Evolutionary conservation across 495 filamentous ascomycete species (phyloP), one percentile per base, ranked within the genome.

Genomic region (Neurospora sp.): DNA sequence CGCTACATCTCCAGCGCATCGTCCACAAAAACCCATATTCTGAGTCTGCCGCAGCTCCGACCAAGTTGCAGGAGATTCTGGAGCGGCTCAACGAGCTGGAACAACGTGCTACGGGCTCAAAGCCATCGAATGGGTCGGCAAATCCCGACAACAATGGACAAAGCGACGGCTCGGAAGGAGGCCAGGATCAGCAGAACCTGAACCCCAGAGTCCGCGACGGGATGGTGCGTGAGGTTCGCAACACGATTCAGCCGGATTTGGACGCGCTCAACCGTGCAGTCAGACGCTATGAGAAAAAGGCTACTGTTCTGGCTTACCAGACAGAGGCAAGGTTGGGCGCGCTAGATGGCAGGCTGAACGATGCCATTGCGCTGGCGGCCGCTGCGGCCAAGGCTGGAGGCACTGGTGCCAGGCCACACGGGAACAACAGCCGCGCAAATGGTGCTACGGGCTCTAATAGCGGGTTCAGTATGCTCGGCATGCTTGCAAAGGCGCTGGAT

Each of bases 201-300:
- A 79, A 73, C 71, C 53, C 53, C 53, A 65, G 18, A 18, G 12
- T 65, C 22, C 53, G 53, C 53, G 53, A 65, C 27, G 53, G 53
- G 27, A 80, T 94, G 12, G 84, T 86, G 1, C 82, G 84, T 3
- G 90, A 92, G 73, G 85, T 93, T 9, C 88, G 89, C 42, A 88
- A 88, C 70, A 80, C 81, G 16, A 79, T 96, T 22, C 91, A 93
- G 48, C 90, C 93, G 1, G 93, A 98, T 59, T 85, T 98, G 39
- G 96, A 99, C 74, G 93, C 93, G 5, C 82, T 99, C 42, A 95
- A 92, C 73, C 91, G 96, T 22, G 96, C 96, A 0, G 91, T 98
- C 39, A 88, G 96, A 16, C 89, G 93, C n/a, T 97, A 97, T 75
- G 96, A 99, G 83, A 98, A 97, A 80, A 91, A 93, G 72, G 89